Conservation (phyloP, 768 basidiomycete species). For the Tricholoma terreum region DNA sequence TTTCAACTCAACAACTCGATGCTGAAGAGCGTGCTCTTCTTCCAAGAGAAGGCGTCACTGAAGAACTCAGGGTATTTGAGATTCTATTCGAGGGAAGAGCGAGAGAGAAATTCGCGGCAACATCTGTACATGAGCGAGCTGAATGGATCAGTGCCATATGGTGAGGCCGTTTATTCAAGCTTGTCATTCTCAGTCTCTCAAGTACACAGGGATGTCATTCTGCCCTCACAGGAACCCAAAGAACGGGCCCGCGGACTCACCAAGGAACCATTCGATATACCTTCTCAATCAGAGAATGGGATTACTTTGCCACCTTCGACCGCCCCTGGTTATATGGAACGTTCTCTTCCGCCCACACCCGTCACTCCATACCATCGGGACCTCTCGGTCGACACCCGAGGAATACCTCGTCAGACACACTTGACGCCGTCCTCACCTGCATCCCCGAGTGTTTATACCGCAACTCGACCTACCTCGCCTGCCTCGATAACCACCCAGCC, state of each 20-base stretch:
- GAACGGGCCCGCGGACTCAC: background rate
- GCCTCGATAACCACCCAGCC: constrained; percentile 12
- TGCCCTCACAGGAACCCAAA: constrained; percentile 32
- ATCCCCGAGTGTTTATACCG: constrained; percentile 26
- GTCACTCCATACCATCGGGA: constrained; percentile 3
- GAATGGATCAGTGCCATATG: constrained; percentile 76
- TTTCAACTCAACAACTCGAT: constrained; percentile 40
- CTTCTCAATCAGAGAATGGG: background rate
- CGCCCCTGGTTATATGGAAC: constrained; percentile 22
- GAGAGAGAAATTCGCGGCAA: constrained; percentile 60
- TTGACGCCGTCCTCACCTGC: constrained; percentile 9
- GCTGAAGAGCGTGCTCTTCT: constrained; percentile 43
- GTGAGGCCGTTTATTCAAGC: constrained; percentile 34
- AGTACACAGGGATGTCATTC: constrained; percentile 52
- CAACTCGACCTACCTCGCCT: constrained; percentile 19
- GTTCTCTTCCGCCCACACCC: constrained; percentile 32
- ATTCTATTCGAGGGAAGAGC: constrained; percentile 52
- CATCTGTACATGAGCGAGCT: constrained; percentile 60
- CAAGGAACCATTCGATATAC: background rate
- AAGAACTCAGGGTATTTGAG: constrained; percentile 59
- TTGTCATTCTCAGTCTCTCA: background rate
- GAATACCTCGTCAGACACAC: background rate
- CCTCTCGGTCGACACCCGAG: background rate
- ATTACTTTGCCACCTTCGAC: background rate
- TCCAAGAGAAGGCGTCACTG: constrained; percentile 31